Evolutionary conservation across 306 rosid species (phyloP), one percentile per base, ranked within the genome.

Genomic region (Aeschynomene evenia): DNA sequence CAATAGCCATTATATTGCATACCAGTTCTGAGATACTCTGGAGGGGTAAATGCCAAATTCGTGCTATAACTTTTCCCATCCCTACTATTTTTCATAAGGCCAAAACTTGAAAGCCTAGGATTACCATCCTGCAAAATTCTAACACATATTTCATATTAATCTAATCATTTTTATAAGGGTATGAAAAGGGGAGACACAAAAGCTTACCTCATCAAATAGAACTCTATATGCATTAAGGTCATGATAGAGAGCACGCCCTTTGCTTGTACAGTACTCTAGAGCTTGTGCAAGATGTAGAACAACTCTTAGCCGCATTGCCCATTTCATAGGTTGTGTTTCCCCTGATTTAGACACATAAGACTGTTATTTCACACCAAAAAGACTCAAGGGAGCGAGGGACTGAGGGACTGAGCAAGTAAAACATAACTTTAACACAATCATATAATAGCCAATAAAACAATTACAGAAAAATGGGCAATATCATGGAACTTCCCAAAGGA

Each of bases 271-370:
- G 84, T 90, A 90, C 65, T 90, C 91, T 79, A 90, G 79, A 64
- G 96, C 95, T 83, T 85, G 91, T 45, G 90, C 95, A 73, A 90
- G 94, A 84, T 90, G 86, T 72, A 90, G 91, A 72, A 85, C 95
- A 63, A 90, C 95, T 79, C 95, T 84, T 46, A 87, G 81, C 26
- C 90, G 79, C 90, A 90, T 85, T 16, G 89, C 89, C 87, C 91
- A 87, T 79, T 85, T 85, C 96, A 87, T 82, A 43, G 96, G 96
- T 39, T 87, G 95, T 23, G 81, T 33, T 57, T 87, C 95, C 96
- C 95, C 91, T 85, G 79, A 68, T 71, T 40, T 76, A 66, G 68
- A 75, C 71, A 72, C 36, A 58, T 33, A 60, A 68, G 66, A 9
- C 71, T 51, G 70, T 78, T 62, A 82, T 28, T 54, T 63, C 46